Conservation (phyloP, 495 filamentous ascomycete species). For the Penicillium samsonianum region DNA sequence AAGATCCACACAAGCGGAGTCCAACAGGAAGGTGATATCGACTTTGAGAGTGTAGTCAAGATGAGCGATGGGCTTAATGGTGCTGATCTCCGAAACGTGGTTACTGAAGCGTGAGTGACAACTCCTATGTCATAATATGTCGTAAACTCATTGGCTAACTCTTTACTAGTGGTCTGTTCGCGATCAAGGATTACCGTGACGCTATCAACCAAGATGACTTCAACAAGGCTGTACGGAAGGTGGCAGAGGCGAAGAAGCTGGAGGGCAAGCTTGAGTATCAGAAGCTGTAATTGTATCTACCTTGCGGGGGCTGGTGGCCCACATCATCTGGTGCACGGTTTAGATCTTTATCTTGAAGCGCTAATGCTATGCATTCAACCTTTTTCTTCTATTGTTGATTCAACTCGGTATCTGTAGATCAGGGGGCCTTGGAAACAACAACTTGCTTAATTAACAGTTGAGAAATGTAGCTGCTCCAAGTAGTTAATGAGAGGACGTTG, state of each 20-base stretch:
- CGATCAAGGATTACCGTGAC: conserved; percentile 96
- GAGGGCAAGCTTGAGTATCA: conserved; percentile 98
- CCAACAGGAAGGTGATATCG: conserved; percentile 89
- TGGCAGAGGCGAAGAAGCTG: conserved; percentile 95
- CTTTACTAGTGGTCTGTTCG: conserved; percentile 75
- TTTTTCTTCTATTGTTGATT: not conserved
- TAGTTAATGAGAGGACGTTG: not conserved
- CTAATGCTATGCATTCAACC: conserved; percentile 21
- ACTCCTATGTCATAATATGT: conserved; percentile 1
- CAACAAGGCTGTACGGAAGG: conserved; percentile 97
- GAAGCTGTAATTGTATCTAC: conserved; percentile 70
- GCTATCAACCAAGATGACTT: conserved; percentile 97
- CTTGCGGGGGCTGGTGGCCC: conserved; percentile 13
- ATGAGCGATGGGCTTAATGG: conserved; percentile 99
- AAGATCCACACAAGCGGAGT: conserved; percentile 95
- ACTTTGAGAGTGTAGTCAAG: conserved; percentile 99
- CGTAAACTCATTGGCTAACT: conserved; percentile 27
- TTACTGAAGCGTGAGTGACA: conserved; percentile 84
- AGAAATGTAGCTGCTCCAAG: not conserved
- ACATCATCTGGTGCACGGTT: conserved; percentile 15
- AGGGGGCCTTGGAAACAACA: not conserved
- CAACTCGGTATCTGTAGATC: not conserved
- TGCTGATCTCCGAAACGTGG: conserved; percentile 95
- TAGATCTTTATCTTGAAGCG: conserved; percentile 21
- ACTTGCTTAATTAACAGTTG: not conserved